Evolutionary conservation across 2,329 filamentous ascomycete genomes (phyloP).

Genomic region (Aureobasidium musti): DNA sequence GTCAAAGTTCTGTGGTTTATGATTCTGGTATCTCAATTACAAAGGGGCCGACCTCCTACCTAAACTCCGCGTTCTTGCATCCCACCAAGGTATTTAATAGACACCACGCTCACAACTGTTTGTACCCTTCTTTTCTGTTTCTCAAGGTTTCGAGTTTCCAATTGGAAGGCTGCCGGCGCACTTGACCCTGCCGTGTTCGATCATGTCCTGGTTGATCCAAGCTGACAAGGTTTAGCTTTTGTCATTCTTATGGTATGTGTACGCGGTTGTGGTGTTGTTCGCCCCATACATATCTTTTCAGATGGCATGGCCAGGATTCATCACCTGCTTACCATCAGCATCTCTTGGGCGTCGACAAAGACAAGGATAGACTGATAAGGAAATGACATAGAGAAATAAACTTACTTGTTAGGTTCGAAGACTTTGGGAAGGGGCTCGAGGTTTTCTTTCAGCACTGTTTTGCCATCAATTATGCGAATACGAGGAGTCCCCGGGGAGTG

Average conservation of each 20-base stretch:
- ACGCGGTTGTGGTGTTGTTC: not conserved
- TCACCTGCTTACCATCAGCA: slow-evolving; percentile 25
- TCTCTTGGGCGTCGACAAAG: not conserved
- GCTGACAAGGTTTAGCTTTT: slow-evolving; percentile 13
- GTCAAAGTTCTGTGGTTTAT: not conserved
- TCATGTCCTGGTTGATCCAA: not conserved
- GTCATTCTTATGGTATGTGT: not conserved
- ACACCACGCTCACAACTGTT: not conserved
- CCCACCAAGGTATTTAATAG: not conserved
- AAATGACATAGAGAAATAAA: not conserved
- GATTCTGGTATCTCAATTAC: slow-evolving; percentile 16
- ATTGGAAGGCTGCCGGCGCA: slow-evolving; percentile 2
- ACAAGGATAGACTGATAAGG: slow-evolving; percentile 26
- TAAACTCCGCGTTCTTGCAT: not conserved
- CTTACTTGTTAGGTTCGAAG: slow-evolving; percentile 22
- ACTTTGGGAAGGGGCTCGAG: slow-evolving; percentile 27
- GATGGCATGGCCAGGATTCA: not conserved
- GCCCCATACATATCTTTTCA: not conserved
- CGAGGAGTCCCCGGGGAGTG: slow-evolving; percentile 30
- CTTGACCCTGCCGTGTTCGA: not conserved
- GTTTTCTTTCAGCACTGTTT: slow-evolving; percentile 32
- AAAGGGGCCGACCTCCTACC: not conserved
- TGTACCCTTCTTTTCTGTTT: slow-evolving; percentile 2
- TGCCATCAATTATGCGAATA: slow-evolving; percentile 32
- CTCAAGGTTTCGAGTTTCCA: slow-evolving; percentile 12